Conservation (phyloP, 441 rosid genomes). For the Dalechampia spathulata region DNA sequence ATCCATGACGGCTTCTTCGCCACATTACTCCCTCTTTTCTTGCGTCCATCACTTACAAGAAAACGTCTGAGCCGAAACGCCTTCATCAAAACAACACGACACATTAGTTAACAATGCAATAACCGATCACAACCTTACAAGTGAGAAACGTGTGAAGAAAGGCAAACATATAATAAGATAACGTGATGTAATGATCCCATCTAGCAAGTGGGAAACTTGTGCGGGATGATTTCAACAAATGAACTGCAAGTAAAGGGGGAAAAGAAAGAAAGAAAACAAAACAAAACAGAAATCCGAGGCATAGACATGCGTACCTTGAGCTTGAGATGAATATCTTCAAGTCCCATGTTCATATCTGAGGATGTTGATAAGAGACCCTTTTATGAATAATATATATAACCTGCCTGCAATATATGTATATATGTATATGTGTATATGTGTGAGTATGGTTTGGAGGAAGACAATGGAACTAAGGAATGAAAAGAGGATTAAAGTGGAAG, state of each 20-base stretch:
- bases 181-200: too few species aligned
- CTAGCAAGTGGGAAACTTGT: too few species aligned
- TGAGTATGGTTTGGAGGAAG: too few species aligned
- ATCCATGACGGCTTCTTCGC: conserved; percentile 52
- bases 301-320: conserved; percentile 3
- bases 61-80: conserved; percentile 37
- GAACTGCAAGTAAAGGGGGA: background rate
- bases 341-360: conserved; percentile 1
- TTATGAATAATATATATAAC: too few species aligned
- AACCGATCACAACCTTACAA: too few species aligned
- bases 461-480: background rate
- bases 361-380: background rate
- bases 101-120: background rate
- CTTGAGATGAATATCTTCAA: conserved; percentile 9
- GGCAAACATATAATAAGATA: too few species aligned
- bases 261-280: background rate
- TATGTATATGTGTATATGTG: background rate
- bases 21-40: conserved; percentile 18
- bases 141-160: too few species aligned
- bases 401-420: too few species aligned
- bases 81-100: too few species aligned
- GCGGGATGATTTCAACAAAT: too few species aligned
- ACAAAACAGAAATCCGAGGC: background rate
- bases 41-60: conserved; percentile 23
- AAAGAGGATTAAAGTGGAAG: background rate